Conservation (phyloP, 148 eudicot genomes). For the Rhododendron mucronatum region DNA sequence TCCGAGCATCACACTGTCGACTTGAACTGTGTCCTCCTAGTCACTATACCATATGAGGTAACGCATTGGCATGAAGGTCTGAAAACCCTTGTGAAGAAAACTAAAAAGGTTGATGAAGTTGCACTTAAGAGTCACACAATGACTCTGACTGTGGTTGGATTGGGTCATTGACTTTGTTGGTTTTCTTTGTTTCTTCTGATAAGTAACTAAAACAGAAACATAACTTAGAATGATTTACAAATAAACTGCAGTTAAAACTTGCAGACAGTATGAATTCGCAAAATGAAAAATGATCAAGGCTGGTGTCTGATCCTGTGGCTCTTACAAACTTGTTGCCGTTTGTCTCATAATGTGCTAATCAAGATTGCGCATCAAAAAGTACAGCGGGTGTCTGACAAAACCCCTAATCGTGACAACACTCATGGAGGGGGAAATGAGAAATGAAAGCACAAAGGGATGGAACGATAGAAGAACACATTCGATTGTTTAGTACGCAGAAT, state of each 20-base stretch:
- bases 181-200: not conserved
- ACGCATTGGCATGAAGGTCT: not conserved
- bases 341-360: not conserved
- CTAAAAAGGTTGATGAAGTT: conserved; percentile 15
- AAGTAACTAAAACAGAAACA: not conserved
- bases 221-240: not conserved
- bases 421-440: not conserved
- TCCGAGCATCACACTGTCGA: not conserved
- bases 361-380: not conserved
- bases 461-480: not conserved
- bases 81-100: not conserved
- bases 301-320: not conserved
- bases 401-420: not conserved
- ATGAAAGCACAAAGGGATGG: not conserved
- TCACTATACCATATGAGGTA: not conserved
- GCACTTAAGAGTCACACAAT: conserved; percentile 1
- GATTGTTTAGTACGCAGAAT: not conserved
- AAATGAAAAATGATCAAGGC: not conserved
- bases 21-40: not conserved
- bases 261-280: not conserved
- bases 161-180: not conserved
- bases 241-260: not conserved
- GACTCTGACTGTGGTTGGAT: not conserved
- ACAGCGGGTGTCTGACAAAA: not conserved
- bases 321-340: not conserved